A percentile compares a stretch with the other conserved stretches of the same genome.
phyloP scores from a whole-genome alignment of 805 yeast genomes.

The Metschnikowia vanudenii region DNA sequence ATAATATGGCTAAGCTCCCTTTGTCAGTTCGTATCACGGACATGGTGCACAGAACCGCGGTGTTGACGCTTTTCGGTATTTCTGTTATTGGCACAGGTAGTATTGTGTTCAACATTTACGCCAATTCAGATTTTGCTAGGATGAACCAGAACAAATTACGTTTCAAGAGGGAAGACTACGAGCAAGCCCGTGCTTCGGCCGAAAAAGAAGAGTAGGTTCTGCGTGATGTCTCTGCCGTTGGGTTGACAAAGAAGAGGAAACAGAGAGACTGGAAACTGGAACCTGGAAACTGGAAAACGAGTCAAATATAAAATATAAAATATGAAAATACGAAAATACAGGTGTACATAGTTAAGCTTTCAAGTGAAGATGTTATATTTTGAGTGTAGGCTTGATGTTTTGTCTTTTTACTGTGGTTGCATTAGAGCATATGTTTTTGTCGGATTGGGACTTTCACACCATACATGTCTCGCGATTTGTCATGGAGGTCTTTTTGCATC shows the following conservation, averaged over 20 bases:
- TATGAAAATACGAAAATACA: too few relatives aligned
- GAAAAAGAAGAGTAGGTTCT: slow-evolving; percentile 7
- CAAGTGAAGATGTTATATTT: too few relatives aligned
- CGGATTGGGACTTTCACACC: too few relatives aligned
- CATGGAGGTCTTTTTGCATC: too few relatives aligned
- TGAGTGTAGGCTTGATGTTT: too few relatives aligned
- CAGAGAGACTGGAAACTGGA: too few relatives aligned
- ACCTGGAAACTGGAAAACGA: too few relatives aligned
- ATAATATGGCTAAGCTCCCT: slow-evolving; percentile 32
- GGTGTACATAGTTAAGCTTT: too few relatives aligned
- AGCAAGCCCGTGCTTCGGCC: slow-evolving; percentile 25
- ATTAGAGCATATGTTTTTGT: too few relatives aligned
- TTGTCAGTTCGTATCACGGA: slow-evolving; percentile 45
- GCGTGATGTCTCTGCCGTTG: neutral
- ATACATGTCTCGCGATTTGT: too few relatives aligned
- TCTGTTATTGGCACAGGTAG: slow-evolving; percentile 42
- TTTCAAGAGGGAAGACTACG: slow-evolving; percentile 34
- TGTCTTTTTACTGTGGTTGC: too few relatives aligned
- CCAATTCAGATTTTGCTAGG: slow-evolving; percentile 43
- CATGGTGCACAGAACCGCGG: slow-evolving; percentile 42
- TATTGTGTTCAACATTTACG: slow-evolving; percentile 39
- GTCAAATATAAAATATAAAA: too few relatives aligned
- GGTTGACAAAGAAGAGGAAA: neutral
- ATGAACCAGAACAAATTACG: slow-evolving; percentile 42
- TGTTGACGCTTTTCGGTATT: slow-evolving; percentile 37